Evolutionary conservation across 1,284 basidiomycete genomes (phyloP).

Genomic region (Leucoagaricus sp.): DNA sequence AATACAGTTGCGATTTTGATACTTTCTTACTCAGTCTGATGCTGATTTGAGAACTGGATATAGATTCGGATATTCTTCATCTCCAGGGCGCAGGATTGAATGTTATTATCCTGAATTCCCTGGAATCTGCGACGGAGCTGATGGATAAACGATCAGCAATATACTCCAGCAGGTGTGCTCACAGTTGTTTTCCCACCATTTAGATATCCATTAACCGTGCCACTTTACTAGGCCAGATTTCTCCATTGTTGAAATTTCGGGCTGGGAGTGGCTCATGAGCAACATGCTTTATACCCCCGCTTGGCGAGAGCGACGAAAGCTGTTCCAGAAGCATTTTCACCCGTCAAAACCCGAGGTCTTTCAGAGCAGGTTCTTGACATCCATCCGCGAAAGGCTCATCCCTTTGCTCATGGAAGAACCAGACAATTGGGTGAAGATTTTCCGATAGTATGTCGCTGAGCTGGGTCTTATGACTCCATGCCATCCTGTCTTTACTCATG

Average conservation of each 20-base stretch:
- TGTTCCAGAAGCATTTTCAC: conserved; percentile 13
- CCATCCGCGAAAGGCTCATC: not conserved
- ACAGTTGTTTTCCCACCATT: not conserved
- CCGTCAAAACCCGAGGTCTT: not conserved
- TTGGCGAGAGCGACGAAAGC: conserved; percentile 11
- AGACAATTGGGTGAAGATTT: not conserved
- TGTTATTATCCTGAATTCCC: not conserved
- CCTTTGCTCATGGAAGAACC: conserved; percentile 1
- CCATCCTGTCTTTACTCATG: not conserved
- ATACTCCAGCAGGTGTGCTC: not conserved
- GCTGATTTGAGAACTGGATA: not conserved
- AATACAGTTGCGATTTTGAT: not conserved
- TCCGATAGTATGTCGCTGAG: conserved; percentile 2
- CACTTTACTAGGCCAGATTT: not conserved
- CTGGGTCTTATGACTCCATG: too few relatives aligned
- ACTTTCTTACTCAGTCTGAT: not conserved
- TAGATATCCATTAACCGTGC: not conserved
- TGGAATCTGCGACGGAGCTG: not conserved
- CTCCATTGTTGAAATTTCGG: conserved; percentile 19
- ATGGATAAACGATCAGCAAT: not conserved
- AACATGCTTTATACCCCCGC: conserved; percentile 8
- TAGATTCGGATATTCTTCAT: not conserved
- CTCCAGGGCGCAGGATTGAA: not conserved
- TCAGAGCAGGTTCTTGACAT: not conserved
- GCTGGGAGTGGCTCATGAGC: conserved; percentile 9